Base-by-base conservation (phyloP, 352 stramenopile species). In the Phytophthora cactorum region DNA sequence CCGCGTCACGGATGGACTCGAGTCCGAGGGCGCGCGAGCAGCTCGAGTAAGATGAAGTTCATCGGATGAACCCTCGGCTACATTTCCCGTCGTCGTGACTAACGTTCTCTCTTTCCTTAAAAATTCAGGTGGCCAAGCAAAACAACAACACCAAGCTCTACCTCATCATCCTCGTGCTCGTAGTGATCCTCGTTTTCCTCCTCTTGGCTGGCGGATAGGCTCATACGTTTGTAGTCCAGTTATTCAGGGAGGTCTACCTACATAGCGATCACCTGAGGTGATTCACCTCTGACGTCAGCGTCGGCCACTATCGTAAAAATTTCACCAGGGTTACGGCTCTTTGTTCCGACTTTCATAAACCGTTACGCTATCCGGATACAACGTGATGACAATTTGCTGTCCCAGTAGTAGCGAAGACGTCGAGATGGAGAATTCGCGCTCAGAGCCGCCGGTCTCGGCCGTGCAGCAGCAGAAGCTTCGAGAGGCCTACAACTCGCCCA, bases 91-190 rank as follows among this genome's bases (percentile, higher is more conserved):
- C 31, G 5, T 31, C 1, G 32, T 54, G 50, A 43, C 63, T 58
- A 14, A 52, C 41, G 17, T 34, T 54, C 9, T 60, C 27, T 12
- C 38, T 28, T 53, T 22, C 7, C 4, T 17, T 17, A 43, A 43
- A 47, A 34, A 47, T 78, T 39, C 50, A 98, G 75, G 93, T 97
- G 67, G 96, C 97, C 66, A 94, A 95, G 66, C 81, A 98, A 59
- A 98, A 96, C 78, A 93, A 97, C 73, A 97, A 97, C 72, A 97
- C 98, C 64, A 97, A 97, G 72, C 78, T 97, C 51, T 97, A 97
- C 78, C 68, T 97, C 39, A 93, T 89, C 63, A 97, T 97, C 75
- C 68, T 95, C 59, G 78, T 97, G 43, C 77, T 97, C 28, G 70
- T 91, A 52, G 76, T 88, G 58, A 93, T 97, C 63, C 82, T 97